phyloP scores from a whole-genome alignment of 208 protist species.

The Kentomonas sorsogonicus region DNA sequence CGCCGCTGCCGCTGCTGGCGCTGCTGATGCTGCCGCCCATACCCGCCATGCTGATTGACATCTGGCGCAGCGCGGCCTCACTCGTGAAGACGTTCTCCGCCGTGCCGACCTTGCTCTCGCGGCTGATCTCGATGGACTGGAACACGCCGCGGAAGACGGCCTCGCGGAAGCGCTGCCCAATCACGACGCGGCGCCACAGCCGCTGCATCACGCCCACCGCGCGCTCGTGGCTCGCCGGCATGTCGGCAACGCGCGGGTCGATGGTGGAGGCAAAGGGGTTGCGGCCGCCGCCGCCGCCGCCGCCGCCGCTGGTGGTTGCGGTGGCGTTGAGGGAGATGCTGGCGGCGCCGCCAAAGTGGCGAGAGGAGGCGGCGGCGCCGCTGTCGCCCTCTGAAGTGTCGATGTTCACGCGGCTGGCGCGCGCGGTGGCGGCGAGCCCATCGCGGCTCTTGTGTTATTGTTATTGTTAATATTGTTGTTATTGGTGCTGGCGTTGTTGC shows the following conservation, averaged over 20 bases:
- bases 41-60: not conserved
- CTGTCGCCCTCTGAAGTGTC: no score
- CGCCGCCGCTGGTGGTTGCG: not conserved
- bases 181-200: constrained; percentile 34
- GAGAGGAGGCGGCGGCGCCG: not conserved
- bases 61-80: not conserved
- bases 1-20: not conserved
- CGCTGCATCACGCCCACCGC: constrained; percentile 28
- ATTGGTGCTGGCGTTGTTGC: constrained; percentile 1
- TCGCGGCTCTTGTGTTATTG: constrained; percentile 1
- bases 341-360: not conserved
- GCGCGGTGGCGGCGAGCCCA: not conserved
- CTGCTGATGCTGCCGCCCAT: not conserved
- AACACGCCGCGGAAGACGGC: constrained; percentile 35
- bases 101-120: constrained; percentile 4
- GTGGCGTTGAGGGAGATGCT: not conserved
- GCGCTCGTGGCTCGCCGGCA: constrained; percentile 9
- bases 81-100: constrained; percentile 11
- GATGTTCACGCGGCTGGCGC: no score
- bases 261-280: no score
- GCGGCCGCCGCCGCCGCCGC: not conserved
- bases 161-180: constrained; percentile 27
- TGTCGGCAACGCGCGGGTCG: constrained; percentile 5
- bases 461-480: not conserved
- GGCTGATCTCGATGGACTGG: constrained; percentile 20